A percentile compares a stretch with the other conserved stretches of the same genome.
phyloP scores from a whole-genome alignment of 225 moss, liverwort and hornwort species.

The Thuidium tamariscinum region DNA sequence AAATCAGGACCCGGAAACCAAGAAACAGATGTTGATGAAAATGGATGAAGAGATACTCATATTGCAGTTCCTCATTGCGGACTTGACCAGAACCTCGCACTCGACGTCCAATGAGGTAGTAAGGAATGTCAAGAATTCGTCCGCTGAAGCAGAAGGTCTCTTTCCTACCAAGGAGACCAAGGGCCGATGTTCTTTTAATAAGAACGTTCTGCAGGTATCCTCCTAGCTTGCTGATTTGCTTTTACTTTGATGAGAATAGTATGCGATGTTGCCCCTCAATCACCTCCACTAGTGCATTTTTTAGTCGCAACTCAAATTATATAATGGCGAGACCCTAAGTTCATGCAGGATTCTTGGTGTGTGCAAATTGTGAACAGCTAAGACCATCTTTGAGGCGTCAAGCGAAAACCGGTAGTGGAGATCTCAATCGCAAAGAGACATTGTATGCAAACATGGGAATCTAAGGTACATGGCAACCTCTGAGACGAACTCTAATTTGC shows the following conservation, averaged over 20 bases:
- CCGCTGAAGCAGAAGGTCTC: not conserved
- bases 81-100: conserved; percentile 16
- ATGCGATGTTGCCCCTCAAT: not conserved
- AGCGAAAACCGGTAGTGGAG: not conserved
- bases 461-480: not conserved
- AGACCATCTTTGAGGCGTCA: conserved; percentile 9
- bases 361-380: conserved; percentile 6
- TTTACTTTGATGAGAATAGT: not conserved
- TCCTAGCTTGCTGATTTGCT: not conserved
- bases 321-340: not conserved
- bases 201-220: conserved; percentile 2
- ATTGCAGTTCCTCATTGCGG: conserved; percentile 38
- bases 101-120: not conserved
- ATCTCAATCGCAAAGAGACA: not conserved
- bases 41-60: conserved; percentile 49
- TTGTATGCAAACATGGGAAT: not conserved
- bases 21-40: conserved; percentile 41
- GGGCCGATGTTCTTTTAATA: not conserved
- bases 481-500: not conserved
- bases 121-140: not conserved
- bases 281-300: not conserved
- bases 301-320: not conserved
- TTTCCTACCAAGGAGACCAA: not conserved
- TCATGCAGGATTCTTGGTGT: not conserved
- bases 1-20: conserved; percentile 7